Conservation (phyloP, 2,329 filamentous ascomycete genomes). For the Alternaria postmessia region DNA sequence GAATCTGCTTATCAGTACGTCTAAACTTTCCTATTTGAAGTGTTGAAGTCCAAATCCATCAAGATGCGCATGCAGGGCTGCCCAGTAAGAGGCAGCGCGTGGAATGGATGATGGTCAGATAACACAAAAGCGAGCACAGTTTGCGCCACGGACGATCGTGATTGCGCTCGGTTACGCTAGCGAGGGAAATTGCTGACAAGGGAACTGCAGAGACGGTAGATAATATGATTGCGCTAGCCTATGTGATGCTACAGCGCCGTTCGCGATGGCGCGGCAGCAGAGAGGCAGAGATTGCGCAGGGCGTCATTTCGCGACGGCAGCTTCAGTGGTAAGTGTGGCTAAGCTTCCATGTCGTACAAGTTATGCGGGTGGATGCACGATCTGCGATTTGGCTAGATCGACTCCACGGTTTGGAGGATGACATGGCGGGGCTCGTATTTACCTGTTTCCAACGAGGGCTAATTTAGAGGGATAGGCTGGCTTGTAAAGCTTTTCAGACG, state of each 20-base stretch:
- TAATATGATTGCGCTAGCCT: slow-evolving; percentile 71
- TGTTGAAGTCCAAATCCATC: slow-evolving; percentile 13
- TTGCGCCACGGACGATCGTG: slow-evolving; percentile 27
- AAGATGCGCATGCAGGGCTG: slow-evolving; percentile 17
- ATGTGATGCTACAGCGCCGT: slow-evolving; percentile 67
- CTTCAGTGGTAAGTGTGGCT: slow-evolving; percentile 65
- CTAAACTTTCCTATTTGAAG: slow-evolving; percentile 12
- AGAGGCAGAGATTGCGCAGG: slow-evolving; percentile 36
- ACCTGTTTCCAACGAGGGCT: slow-evolving; percentile 19
- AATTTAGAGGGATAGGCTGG: slow-evolving; percentile 62
- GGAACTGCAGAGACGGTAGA: slow-evolving; percentile 65
- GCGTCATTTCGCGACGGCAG: slow-evolving; percentile 68
- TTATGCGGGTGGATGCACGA: slow-evolving; percentile 21
- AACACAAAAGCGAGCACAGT: slow-evolving; percentile 19
- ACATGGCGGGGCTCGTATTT: slow-evolving; percentile 29
- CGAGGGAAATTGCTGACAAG: slow-evolving; percentile 27
- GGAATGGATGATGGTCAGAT: slow-evolving; percentile 20
- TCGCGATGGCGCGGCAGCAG: slow-evolving; percentile 52
- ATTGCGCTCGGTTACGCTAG: slow-evolving; percentile 16
- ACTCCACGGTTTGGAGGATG: slow-evolving; percentile 25
- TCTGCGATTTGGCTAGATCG: slow-evolving; percentile 19
- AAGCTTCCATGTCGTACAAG: slow-evolving; percentile 31
- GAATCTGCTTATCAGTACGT: slow-evolving; percentile 67
- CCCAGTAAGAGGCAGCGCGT: slow-evolving; percentile 18
- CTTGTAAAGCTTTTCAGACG: slow-evolving; percentile 72